Evolutionary conservation across 2,329 filamentous ascomycete species (phyloP), one percentile per base, ranked within the genome.

Genomic region (Ambrosiella cleistominuta): DNA sequence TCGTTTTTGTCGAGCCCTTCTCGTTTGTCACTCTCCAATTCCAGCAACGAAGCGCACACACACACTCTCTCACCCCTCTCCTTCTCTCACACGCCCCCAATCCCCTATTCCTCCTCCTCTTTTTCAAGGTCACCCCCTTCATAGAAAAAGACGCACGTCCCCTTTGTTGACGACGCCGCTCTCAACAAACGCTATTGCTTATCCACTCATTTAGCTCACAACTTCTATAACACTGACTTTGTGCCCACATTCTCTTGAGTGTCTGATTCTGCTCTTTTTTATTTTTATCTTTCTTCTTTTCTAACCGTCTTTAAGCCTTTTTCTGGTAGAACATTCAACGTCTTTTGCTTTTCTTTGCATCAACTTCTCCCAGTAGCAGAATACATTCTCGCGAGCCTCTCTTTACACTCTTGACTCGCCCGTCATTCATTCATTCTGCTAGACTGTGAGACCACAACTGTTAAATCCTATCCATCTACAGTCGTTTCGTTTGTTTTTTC

Each of bases 271-370:
- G 6, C 19, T 42, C 27, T 47, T 37, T 42, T 56, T 51, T n/a
- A 13, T 57, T 57, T 40, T 52, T 27, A 15, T 57, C 36, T 35
- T 53, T 37, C 38, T 42, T 55, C 40, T 38, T 42, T 56, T 50
- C 36, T 40, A 44, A n/a, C 19, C 47, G 39, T 52, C 27, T 49
- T 53, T 17, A 60, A 57, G 19, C 47, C 39, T 47, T 38, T 55
- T 53, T 42, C 44, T 36, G 27, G 38, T 56, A 19, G 38, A 52
- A 35, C 47, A 9, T 56, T 56, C 54, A 47, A 50, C 35, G 35
- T 61, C 52, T 56, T 59, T 47, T 58, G 47, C 36, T 49, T 60
- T 54, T 51, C 36, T 17, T 56, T 54, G 52, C 45, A 39, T 52
- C 52, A 45, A 42, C 11, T n/a, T 49, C 11, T n/a, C 27, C 12